Percentiles rank a stretch among this genome's conserved stretches.
Evolutionary conservation across 371 early-diverging fungal species (phyloP).

Genomic region (Circinella minor): DNA sequence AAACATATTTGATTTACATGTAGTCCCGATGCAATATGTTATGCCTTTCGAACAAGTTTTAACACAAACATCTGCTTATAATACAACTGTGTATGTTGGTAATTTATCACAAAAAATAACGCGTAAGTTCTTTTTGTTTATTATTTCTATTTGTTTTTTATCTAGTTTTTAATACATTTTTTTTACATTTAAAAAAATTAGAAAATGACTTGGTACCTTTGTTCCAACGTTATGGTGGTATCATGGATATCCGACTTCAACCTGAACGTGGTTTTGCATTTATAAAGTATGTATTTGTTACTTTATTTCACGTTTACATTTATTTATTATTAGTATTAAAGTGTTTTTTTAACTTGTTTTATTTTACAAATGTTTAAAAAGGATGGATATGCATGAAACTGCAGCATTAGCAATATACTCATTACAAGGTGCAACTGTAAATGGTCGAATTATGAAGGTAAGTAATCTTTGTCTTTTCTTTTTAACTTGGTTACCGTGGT

Average conservation of each 20-base stretch:
- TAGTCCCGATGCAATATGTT: conserved; percentile 3
- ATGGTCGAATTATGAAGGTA: conserved; percentile 76
- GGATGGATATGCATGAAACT: conserved; percentile 83
- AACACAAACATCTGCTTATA: conserved; percentile 74
- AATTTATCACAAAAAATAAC: conserved; percentile 79
- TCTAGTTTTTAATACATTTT: too few relatives aligned
- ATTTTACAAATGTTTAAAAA: conserved; percentile 20
- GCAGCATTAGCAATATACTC: conserved; percentile 81
- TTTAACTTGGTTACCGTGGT: too few relatives aligned
- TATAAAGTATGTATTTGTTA: conserved; percentile 60
- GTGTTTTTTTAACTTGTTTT: neutral
- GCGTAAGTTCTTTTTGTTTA: conserved; percentile 38
- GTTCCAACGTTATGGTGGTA: conserved; percentile 78
- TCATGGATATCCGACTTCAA: conserved; percentile 81
- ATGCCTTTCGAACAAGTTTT: conserved; percentile 69
- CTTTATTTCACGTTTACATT: too few relatives aligned
- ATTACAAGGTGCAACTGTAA: conserved; percentile 67
- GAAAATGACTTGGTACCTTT: conserved; percentile 74
- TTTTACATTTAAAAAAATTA: conserved; percentile 8
- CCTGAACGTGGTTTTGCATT: conserved; percentile 89
- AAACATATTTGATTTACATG: neutral
- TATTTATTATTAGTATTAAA: too few relatives aligned
- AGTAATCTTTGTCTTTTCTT: neutral
- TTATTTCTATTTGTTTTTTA: conserved; percentile 7
- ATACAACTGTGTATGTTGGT: conserved; percentile 88